Base-by-base conservation (phyloP, 2,329 filamentous ascomycete species). In the Colletotrichum tamarilloi region DNA sequence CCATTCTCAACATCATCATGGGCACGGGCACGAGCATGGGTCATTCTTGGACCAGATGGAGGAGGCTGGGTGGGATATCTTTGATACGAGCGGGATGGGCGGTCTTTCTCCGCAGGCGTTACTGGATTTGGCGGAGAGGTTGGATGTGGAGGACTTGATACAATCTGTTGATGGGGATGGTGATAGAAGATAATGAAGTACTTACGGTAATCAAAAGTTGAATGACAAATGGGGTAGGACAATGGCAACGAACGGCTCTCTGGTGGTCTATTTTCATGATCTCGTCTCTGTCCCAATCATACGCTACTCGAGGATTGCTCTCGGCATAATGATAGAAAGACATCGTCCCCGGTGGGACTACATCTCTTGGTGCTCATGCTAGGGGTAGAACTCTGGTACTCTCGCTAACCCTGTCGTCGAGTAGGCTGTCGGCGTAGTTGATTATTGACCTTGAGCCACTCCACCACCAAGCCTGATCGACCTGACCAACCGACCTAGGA, bases 61-160 rank as follows among this genome's bases (percentile, higher is more conserved):
- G 46, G 74, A 75, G 49, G 62, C 74, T n/a, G 53, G n/a, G 69
- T 81, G 80, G 80, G 80, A 81, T 62, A 76, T 80, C 7, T 81
- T 81, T 42, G 78, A 79, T 7, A 76, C 79, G 0, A 79, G 79
- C 28, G 76, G 78, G 1, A 80, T 80, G 79, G 77, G 79, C 28
- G 79, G 80, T 0, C 55, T 81, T 5, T 80, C 80, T 1, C 80
- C 80, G 1, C 76, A 79, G 4, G 79, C 81, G 60, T 63, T 81
- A 19, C 22, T 81, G 5, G 78, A 81, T 63, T 56, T 81, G 30
- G 80, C 80, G 1, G 80, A 81, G 30, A 76, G 80, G 55, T 58
- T 81, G 7, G 79, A 81, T 3, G 77, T 74, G 30, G 72, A 74
- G 3, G 70, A 73, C 3, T 42, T 73, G 67, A 73, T 73, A 14